A percentile compares a stretch with the other conserved stretches of the same genome.
These are phyloP conservation scores for Chimonanthus praecox DNA, from an alignment of 164 flowering plant species.

Conservation along the genomic window DNA sequence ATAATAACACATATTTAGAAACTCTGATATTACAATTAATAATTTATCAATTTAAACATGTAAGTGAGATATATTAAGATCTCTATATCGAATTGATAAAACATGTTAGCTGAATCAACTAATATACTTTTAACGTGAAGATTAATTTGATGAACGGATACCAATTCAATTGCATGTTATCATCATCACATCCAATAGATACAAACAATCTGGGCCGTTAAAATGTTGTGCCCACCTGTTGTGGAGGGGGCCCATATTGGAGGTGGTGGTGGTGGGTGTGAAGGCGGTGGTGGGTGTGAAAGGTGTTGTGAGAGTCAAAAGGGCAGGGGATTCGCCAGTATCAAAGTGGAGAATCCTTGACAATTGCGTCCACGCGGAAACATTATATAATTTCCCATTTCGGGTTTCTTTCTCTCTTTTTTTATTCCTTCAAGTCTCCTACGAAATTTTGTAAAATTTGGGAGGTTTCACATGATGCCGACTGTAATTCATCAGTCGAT, in stretches of 20 bases:
- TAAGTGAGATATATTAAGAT: no score
- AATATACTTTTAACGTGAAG: no score
- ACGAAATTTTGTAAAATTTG: not conserved
- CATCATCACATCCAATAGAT: not conserved
- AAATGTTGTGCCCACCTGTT: no score
- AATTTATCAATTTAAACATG: no score
- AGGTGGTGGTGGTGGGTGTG: not conserved
- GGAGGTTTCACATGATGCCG: not conserved
- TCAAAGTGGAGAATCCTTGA: not conserved
- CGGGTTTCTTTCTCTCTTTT: not conserved
- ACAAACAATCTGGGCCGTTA: not conserved
- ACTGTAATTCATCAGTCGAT: not conserved
- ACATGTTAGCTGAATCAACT: no score
- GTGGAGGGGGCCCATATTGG: not conserved
- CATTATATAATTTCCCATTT: not conserved
- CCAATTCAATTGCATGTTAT: no score
- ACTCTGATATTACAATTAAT: no score
- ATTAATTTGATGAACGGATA: no score
- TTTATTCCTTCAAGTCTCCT: not conserved
- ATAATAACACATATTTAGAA: no score
- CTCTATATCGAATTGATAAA: no score
- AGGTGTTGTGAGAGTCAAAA: not conserved
- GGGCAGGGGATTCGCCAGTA: not conserved
- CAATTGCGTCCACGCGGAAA: conserved; percentile 30
- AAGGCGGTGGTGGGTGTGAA: not conserved